These are phyloP conservation scores for Cynanchum wilfordii DNA, from an alignment of 257 asterid species.

Conservation along the genomic window DNA sequence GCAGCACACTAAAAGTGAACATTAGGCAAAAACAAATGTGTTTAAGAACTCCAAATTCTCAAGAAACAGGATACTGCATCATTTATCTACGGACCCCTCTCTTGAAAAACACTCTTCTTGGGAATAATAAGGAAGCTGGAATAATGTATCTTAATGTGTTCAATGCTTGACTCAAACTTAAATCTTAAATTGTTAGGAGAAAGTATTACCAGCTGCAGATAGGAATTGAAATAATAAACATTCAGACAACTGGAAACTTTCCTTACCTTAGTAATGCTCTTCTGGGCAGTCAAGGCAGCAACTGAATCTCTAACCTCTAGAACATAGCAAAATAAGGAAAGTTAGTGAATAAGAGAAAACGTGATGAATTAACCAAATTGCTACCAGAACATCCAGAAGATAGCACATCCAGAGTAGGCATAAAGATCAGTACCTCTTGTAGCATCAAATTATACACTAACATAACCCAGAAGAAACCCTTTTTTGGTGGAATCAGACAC, in stretches of 20 bases:
- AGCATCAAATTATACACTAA: not conserved
- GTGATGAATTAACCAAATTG: not conserved
- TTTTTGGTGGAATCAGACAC: not conserved
- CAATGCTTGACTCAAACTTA: not conserved
- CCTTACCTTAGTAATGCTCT: slow-evolving; percentile 57
- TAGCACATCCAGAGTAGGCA: not conserved
- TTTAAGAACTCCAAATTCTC: not conserved
- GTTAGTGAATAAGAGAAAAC: not conserved
- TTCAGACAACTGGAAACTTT: not conserved
- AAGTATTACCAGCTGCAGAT: not conserved
- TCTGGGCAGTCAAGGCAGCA: slow-evolving; percentile 29
- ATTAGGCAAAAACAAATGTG: not conserved
- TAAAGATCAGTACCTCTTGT: not conserved
- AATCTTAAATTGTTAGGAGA: not conserved
- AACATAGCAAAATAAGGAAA: not conserved
- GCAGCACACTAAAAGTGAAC: not conserved
- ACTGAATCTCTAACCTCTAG: slow-evolving; percentile 62
- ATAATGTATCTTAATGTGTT: not conserved
- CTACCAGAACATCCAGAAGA: not conserved
- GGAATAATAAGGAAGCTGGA: not conserved
- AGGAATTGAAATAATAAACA: not conserved
- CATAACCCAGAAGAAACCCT: not conserved
- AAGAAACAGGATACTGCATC: not conserved
- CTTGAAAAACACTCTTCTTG: not conserved
- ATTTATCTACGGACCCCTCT: not conserved